phyloP scores from a whole-genome alignment of 208 protist genomes.

The Acanthamoeba royreba region DNA sequence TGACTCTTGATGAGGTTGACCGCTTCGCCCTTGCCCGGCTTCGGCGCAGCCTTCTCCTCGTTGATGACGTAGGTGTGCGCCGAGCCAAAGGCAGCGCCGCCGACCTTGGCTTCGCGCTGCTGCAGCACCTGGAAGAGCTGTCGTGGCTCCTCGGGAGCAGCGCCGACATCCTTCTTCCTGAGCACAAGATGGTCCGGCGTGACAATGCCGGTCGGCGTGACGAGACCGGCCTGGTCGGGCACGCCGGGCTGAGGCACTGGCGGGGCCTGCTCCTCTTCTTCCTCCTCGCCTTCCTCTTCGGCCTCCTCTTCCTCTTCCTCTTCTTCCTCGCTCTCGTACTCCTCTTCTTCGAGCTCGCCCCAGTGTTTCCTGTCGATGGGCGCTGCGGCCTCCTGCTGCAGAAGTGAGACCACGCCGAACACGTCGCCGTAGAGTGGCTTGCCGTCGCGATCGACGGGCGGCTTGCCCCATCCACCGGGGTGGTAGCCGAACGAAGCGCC shows the following conservation, averaged over 20 bases:
- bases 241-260: not conserved
- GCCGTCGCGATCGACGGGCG: slow-evolving; percentile 85
- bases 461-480: slow-evolving; percentile 96
- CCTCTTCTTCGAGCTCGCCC: slow-evolving; percentile 78
- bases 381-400: not conserved
- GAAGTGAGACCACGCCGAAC: slow-evolving; percentile 65
- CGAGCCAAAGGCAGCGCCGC: slow-evolving; percentile 50
- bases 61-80: slow-evolving; percentile 56
- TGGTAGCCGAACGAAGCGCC: slow-evolving; percentile 91
- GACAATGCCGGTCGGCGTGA: slow-evolving; percentile 65
- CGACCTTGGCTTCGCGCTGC: slow-evolving; percentile 57
- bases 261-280: not conserved
- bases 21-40: not conserved
- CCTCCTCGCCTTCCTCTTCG: not conserved
- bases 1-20: slow-evolving; percentile 61
- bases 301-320: slow-evolving; percentile 57
- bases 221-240: not conserved
- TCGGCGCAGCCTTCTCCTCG: not conserved
- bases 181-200: slow-evolving; percentile 76
- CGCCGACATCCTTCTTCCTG: slow-evolving; percentile 57
- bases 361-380: slow-evolving; percentile 58
- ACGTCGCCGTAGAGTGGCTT: slow-evolving; percentile 81
- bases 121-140: slow-evolving; percentile 72
- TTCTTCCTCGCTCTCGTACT: slow-evolving; percentile 53
- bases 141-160: slow-evolving; percentile 15